Base-by-base conservation (phyloP, 192 early-diverging fungal genomes). In the Ambispora gerdemannii region DNA sequence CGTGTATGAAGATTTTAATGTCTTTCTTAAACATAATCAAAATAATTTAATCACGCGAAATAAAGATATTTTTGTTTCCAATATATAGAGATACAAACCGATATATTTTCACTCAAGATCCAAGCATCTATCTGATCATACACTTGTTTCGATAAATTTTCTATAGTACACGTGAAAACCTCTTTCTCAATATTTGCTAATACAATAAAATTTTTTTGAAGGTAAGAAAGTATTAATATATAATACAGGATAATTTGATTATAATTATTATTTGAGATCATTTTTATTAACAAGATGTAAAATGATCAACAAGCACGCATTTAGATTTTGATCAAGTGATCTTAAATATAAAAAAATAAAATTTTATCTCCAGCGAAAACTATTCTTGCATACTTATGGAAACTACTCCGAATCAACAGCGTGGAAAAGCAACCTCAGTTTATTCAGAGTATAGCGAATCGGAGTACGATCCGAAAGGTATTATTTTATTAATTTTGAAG, bases 161-260 rank as follows among this genome's bases (percentile, higher is more conserved):
- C 67, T 56, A 1, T 22, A 4, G 47, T 36, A 56, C 49, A 55
- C 25, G 34, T 55, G 33, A 69, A 58, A 27, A 55, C 35, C 56
- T 69, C 67, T 58, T 69, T 69, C 56, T 69, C 67, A 27, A 31
- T 69, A 27, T 69, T 69, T 36, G 67, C 67, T 58, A 65, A 32
- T 67, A n/a, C n/a, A n/a, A n/a, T n/a, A n/a, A n/a, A n/a, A n/a
- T n/a, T n/a, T n/a, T n/a, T n/a, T n/a, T n/a, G n/a, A n/a, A n/a
- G n/a, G n/a, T n/a, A n/a, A n/a, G n/a, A n/a, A n/a, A n/a, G n/a
- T n/a, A n/a, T n/a, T n/a, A n/a, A n/a, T n/a, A n/a, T n/a, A n/a
- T n/a, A n/a, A n/a, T n/a, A n/a, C n/a, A n/a, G n/a, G n/a, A n/a
- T n/a, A n/a, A n/a, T n/a, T n/a, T n/a, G n/a, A n/a, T n/a, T n/a